These are phyloP conservation scores for Plicaturopsis crispa DNA, from an alignment of 768 basidiomycete species.

Conservation along the genomic window DNA sequence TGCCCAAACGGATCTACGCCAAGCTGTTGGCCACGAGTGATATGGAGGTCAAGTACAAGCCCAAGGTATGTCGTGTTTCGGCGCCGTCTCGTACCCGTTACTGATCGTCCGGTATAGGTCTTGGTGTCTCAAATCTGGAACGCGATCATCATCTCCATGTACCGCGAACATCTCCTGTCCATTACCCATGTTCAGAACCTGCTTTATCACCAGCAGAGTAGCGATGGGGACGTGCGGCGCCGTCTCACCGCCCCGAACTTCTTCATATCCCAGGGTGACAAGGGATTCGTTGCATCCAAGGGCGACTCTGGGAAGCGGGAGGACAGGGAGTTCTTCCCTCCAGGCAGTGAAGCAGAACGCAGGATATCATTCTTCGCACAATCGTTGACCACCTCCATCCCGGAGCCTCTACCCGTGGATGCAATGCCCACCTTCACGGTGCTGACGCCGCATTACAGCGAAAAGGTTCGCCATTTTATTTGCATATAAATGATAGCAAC, in stretches of 20 bases:
- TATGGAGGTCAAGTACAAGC: constrained; percentile 99
- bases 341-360: constrained; percentile 91
- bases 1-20: constrained; percentile 95
- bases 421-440: constrained; percentile 99
- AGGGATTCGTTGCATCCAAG: constrained; percentile 56
- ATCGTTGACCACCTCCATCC: constrained; percentile 91
- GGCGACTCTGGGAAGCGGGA: too few species aligned
- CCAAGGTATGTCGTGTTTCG: constrained; percentile 62
- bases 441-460: constrained; percentile 95
- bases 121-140: constrained; percentile 99
- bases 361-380: constrained; percentile 99
- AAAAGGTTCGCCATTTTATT: constrained; percentile 58
- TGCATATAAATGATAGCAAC: constrained; percentile 1
- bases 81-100: neutral
- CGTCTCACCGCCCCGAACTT: constrained; percentile 94
- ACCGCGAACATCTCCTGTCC: constrained; percentile 95
- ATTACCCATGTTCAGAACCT: constrained; percentile 99
- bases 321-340: constrained; percentile 96
- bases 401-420: constrained; percentile 90
- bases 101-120: constrained; percentile 42
- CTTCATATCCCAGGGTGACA: constrained; percentile 94
- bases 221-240: constrained; percentile 75
- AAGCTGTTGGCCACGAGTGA: constrained; percentile 90
- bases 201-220: constrained; percentile 94
- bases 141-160: constrained; percentile 99